phyloP scores from a whole-genome alignment of 257 asterid species.

The Ajuga chamaepitys region DNA sequence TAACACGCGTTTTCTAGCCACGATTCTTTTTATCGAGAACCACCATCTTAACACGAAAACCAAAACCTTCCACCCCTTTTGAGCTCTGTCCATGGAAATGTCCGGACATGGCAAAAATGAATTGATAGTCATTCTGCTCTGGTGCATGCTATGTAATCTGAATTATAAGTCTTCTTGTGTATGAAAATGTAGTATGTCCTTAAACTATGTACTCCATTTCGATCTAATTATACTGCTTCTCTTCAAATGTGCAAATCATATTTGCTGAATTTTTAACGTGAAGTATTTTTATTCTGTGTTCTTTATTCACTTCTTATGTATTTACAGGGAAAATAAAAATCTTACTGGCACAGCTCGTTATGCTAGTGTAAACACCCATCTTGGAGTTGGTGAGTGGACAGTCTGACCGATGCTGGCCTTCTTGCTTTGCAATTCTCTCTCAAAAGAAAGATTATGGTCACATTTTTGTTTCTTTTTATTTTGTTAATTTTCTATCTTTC shows the following conservation, averaged over 20 bases:
- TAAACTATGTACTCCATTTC: neutral
- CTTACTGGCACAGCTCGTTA: conserved; percentile 98
- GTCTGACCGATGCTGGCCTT: neutral
- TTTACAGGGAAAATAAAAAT: conserved; percentile 86
- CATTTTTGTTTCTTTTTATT: neutral
- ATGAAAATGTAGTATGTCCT: neutral
- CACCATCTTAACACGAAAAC: conserved; percentile 43
- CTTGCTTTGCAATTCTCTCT: neutral
- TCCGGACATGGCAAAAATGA: conserved; percentile 26
- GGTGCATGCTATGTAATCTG: neutral
- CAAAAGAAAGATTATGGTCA: neutral
- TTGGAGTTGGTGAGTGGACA: conserved; percentile 81
- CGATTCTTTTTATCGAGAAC: conserved; percentile 32
- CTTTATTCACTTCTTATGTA: neutral
- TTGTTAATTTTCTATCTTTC: neutral
- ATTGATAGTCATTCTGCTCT: conserved; percentile 22
- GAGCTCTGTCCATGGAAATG: conserved; percentile 15
- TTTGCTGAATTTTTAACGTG: neutral
- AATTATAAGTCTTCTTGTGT: neutral
- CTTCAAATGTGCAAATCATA: neutral
- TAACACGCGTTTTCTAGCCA: conserved; percentile 25
- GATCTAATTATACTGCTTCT: neutral
- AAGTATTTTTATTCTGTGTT: neutral
- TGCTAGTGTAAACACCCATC: conserved; percentile 97
- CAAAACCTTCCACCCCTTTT: conserved; percentile 35